Percentiles rank a stretch among this genome's conserved stretches.
Conservation (phyloP, 805 yeast species). For the Komagataella pseudopastoris region DNA sequence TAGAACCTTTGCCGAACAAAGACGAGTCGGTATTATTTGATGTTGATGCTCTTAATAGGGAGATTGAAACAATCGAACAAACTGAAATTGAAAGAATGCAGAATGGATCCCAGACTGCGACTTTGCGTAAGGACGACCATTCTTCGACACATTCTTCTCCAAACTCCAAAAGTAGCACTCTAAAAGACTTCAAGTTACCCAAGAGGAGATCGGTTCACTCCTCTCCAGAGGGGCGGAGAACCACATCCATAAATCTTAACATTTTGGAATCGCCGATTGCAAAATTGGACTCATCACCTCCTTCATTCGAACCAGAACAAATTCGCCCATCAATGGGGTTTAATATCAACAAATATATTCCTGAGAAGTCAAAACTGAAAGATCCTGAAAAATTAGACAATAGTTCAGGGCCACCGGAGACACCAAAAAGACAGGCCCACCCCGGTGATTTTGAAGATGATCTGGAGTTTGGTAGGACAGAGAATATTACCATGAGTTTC, state of each 20-base stretch:
- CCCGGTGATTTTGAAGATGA: neutral
- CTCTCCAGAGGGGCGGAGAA: constrained; percentile 1
- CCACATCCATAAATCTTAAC: neutral
- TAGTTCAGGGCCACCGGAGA: neutral
- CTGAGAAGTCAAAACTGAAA: neutral
- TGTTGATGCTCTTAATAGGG: constrained; percentile 26
- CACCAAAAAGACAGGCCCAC: neutral
- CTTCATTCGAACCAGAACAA: neutral
- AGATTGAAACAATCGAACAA: constrained; percentile 29
- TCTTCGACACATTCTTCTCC: neutral
- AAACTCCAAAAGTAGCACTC: neutral
- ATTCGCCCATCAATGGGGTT: neutral
- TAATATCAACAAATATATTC: neutral
- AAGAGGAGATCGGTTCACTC: constrained; percentile 3
- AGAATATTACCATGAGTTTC: neutral
- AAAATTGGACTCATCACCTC: neutral
- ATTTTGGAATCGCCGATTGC: neutral
- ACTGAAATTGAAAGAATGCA: constrained; percentile 12
- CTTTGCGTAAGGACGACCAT: neutral
- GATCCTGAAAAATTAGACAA: neutral
- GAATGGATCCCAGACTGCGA: constrained; percentile 4
- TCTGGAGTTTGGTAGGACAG: neutral
- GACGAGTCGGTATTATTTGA: constrained; percentile 27
- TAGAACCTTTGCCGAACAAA: constrained; percentile 5
- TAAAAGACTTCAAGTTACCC: neutral